Conservation (phyloP, 768 basidiomycete genomes). For the Trametes cingulata region DNA sequence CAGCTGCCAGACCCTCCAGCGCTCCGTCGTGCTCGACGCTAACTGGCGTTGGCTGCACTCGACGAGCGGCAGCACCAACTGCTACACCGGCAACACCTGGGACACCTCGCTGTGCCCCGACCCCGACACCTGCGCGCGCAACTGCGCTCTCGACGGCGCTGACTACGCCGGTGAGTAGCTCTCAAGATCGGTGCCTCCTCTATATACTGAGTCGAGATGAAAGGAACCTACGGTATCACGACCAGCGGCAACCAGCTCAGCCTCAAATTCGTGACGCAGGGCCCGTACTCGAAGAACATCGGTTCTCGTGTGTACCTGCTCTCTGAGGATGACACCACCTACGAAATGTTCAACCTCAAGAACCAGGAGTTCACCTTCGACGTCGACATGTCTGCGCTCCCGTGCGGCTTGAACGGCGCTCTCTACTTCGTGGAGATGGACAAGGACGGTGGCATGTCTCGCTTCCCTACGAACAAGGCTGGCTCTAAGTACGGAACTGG, state of each 20-base stretch:
- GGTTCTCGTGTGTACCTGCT: constrained; percentile 51
- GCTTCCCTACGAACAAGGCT: constrained; percentile 53
- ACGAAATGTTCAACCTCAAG: constrained; percentile 50
- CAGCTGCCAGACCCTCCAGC: constrained; percentile 38
- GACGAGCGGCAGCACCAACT: constrained; percentile 39
- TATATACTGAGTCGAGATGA: no score
- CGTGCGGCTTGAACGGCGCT: constrained; percentile 61
- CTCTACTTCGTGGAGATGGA: constrained; percentile 64
- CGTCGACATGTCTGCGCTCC: constrained; percentile 57
- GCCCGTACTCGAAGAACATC: constrained; percentile 30
- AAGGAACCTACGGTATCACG: constrained; percentile 36
- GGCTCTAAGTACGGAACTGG: constrained; percentile 63
- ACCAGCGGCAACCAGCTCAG: constrained; percentile 34
- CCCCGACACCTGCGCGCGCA: constrained; percentile 44
- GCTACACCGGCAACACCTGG: constrained; percentile 60
- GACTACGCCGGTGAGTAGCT: constrained; percentile 28
- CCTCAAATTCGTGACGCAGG: constrained; percentile 35
- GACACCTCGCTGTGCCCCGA: constrained; percentile 53
- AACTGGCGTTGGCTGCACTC: constrained; percentile 54
- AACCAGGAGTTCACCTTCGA: constrained; percentile 62
- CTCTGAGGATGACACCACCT: constrained; percentile 39
- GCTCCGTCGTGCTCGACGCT: constrained; percentile 48
- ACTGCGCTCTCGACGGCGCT: constrained; percentile 38
- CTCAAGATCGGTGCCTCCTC: neutral
- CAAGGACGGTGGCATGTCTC: constrained; percentile 51